These are phyloP conservation scores for Nitzschia putrida DNA, from an alignment of 108 stramenopile species.

Conservation along the genomic window DNA sequence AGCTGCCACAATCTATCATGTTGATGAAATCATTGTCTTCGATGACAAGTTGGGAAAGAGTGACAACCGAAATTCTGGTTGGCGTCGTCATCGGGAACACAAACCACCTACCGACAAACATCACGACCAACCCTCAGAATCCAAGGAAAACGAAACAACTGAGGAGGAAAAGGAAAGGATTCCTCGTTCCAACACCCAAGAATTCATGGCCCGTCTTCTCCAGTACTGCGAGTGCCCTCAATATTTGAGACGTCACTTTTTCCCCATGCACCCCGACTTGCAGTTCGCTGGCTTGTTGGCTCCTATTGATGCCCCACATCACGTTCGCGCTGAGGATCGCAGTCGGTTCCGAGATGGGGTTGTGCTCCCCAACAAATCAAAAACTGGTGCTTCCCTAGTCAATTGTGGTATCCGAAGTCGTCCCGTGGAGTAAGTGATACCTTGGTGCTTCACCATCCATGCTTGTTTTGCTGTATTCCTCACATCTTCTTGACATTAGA, in stretches of 20 bases:
- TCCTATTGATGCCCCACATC: constrained; percentile 97
- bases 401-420: constrained; percentile 83
- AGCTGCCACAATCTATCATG: constrained; percentile 92
- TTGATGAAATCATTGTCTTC: constrained; percentile 96
- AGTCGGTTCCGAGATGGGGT: constrained; percentile 90
- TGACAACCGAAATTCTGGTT: constrained; percentile 11
- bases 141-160: constrained; percentile 14
- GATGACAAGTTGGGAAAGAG: constrained; percentile 78
- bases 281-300: constrained; percentile 92
- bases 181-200: constrained; percentile 75
- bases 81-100: constrained; percentile 16
- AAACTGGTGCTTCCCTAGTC: constrained; percentile 57
- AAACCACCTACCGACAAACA: constrained; percentile 10
- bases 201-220: constrained; percentile 92
- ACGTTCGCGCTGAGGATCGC: constrained; percentile 89
- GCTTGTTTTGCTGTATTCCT: not conserved
- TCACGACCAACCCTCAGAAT: not conserved
- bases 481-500: constrained; percentile 36
- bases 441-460: not conserved
- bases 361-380: constrained; percentile 61
- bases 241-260: constrained; percentile 87
- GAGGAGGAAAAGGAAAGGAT: constrained; percentile 15
- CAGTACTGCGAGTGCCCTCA: constrained; percentile 95
- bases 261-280: constrained; percentile 94
- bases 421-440: constrained; percentile 66